Conservation (phyloP, 176 grass and related monocot species). For the Aegilops speltoides region DNA sequence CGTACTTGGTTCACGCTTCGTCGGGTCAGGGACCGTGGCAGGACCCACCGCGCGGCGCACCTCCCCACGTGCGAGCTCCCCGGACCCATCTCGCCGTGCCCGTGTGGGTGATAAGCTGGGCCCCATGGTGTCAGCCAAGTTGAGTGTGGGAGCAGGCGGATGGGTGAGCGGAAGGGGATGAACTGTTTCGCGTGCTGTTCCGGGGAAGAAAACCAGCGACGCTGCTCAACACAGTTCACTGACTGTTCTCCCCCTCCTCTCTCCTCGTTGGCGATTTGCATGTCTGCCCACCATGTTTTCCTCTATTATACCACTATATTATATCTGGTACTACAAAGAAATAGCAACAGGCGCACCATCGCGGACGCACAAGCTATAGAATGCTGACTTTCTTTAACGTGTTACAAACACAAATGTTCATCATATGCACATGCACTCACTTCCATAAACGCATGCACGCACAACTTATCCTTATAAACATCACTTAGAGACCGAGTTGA, state of each 20-base stretch:
- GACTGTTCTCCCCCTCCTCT: not conserved
- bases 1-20: not conserved
- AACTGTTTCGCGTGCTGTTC: constrained; percentile 23
- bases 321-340: not conserved
- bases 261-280: not conserved
- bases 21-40: not conserved
- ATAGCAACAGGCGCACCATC: not conserved
- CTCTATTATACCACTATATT: not conserved
- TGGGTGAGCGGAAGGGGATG: not conserved
- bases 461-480: too few species aligned
- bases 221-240: constrained; percentile 7
- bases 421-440: too few species aligned
- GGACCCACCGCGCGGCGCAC: not conserved
- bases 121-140: not conserved
- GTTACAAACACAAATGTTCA: too few species aligned
- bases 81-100: not conserved
- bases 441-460: too few species aligned
- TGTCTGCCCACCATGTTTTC: not conserved
- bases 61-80: constrained; percentile 36
- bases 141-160: not conserved
- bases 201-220: not conserved
- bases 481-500: too few species aligned
- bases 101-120: constrained; percentile 17
- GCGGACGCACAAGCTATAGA: too few species aligned
- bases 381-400: too few species aligned